These are phyloP conservation scores for Cudoniella acicularis DNA, from an alignment of 495 filamentous ascomycete genomes.

Conservation along the genomic window DNA sequence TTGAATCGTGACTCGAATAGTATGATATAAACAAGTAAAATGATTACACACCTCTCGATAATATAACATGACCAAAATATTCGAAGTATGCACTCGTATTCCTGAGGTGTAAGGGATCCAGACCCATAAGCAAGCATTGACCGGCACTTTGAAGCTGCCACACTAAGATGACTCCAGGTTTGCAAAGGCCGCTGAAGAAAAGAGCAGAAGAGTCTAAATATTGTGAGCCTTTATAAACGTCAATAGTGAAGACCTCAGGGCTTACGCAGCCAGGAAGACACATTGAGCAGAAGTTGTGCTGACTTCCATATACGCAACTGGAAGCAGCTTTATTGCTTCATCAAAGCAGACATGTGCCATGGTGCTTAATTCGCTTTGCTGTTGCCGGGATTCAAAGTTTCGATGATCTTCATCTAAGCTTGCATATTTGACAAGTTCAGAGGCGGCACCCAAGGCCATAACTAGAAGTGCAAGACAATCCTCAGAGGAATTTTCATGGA, in stretches of 20 bases:
- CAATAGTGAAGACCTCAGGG: no score
- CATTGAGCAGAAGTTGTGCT: conserved; percentile 32
- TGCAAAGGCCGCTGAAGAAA: conserved; percentile 33
- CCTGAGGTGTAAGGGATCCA: conserved; percentile 22
- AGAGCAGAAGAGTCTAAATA: conserved; percentile 32
- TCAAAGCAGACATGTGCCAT: conserved; percentile 33
- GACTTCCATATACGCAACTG: conserved; percentile 30
- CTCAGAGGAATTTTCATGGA: conserved; percentile 20
- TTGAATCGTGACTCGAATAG: no score
- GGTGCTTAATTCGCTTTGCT: conserved; percentile 18
- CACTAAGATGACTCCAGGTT: conserved; percentile 32
- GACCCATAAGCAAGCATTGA: conserved; percentile 32
- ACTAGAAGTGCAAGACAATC: conserved; percentile 29
- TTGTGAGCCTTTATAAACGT: neutral
- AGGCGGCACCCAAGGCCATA: conserved; percentile 33
- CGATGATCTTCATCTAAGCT: neutral
- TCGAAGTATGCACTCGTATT: conserved; percentile 38
- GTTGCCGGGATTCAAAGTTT: conserved; percentile 6
- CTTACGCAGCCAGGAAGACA: conserved; percentile 33
- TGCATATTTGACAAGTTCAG: conserved; percentile 21
- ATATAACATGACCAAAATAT: conserved; percentile 50
- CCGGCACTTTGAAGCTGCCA: conserved; percentile 34
- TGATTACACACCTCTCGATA: conserved; percentile 35
- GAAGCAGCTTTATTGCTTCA: conserved; percentile 28
- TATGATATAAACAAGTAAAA: no score